Percentiles rank a stretch among this genome's conserved stretches.
Evolutionary conservation across 441 rosid genomes (phyloP).

Genomic region (Geranium incanum): DNA sequence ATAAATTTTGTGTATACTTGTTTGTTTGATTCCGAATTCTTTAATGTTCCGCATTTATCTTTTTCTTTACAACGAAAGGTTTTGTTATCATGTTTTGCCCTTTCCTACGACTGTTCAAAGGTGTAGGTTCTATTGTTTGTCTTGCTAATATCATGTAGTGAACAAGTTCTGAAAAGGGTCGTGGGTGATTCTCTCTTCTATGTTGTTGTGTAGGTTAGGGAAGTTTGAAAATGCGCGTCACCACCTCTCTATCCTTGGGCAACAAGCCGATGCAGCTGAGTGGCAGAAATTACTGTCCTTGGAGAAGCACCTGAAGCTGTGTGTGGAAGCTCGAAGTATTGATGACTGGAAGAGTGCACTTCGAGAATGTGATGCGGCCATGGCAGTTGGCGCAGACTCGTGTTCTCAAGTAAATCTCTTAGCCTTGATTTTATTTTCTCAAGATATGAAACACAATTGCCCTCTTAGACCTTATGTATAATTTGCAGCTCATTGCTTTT

Average conservation of each 20-base stretch:
- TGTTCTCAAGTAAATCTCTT: constrained; percentile 47
- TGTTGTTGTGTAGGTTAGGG: constrained; percentile 40
- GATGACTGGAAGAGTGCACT: constrained; percentile 43
- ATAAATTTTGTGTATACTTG: no score
- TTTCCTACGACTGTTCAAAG: no score
- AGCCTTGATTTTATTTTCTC: constrained; percentile 5
- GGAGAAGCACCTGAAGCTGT: constrained; percentile 49
- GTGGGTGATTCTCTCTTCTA: background rate
- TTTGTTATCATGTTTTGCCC: no score
- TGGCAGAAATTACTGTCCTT: constrained; percentile 39
- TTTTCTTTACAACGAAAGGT: no score
- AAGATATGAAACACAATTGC: constrained; percentile 10
- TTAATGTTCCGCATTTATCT: no score
- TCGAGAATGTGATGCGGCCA: constrained; percentile 47
- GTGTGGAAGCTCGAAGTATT: constrained; percentile 41
- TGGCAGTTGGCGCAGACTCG: constrained; percentile 46
- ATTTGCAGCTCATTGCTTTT: constrained; percentile 49
- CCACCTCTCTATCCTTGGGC: constrained; percentile 41
- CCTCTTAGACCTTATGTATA: constrained; percentile 18
- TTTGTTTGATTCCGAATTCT: no score
- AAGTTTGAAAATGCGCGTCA: constrained; percentile 43
- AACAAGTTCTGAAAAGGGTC: background rate
- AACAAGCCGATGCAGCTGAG: constrained; percentile 43
- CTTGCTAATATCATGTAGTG: no score
- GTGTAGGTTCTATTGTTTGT: no score